Conservation (phyloP, 2,329 filamentous ascomycete species). For the Neodidymelliopsis sp. region DNA sequence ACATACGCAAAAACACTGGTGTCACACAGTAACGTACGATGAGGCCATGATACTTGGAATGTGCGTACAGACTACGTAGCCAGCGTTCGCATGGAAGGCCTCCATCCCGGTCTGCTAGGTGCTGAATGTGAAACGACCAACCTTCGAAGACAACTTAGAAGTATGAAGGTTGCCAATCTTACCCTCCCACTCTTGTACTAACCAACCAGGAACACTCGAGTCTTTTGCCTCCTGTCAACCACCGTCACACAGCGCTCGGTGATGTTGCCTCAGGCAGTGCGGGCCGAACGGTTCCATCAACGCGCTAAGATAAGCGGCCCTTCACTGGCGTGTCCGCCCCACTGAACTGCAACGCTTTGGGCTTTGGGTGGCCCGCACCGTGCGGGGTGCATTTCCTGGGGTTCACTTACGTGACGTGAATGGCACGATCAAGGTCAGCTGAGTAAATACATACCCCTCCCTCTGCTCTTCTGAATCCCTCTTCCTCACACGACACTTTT, state of each 20-base stretch:
- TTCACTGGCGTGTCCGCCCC: constrained; percentile 27
- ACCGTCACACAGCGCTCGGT: neutral
- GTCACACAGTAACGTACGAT: neutral
- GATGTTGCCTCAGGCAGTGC: constrained; percentile 23
- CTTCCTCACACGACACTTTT: constrained; percentile 29
- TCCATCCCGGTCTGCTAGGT: neutral
- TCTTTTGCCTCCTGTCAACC: neutral
- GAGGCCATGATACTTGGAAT: neutral
- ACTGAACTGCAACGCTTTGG: constrained; percentile 24
- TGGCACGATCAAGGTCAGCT: constrained; percentile 32
- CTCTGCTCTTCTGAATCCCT: constrained; percentile 13
- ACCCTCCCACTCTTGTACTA: neutral
- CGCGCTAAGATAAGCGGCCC: constrained; percentile 22
- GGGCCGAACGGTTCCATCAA: constrained; percentile 12
- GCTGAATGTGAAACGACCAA: neutral
- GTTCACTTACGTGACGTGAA: constrained; percentile 31
- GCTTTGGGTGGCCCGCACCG: constrained; percentile 25
- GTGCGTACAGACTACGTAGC: neutral
- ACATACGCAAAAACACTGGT: neutral
- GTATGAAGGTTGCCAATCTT: neutral
- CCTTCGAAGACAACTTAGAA: neutral
- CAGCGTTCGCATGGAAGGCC: neutral
- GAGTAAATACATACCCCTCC: constrained; percentile 23
- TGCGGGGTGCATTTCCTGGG: constrained; percentile 37
- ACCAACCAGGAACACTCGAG: neutral